Evolutionary conservation across 2,329 filamentous ascomycete species (phyloP).

Genomic region (Penicillium sp.): DNA sequence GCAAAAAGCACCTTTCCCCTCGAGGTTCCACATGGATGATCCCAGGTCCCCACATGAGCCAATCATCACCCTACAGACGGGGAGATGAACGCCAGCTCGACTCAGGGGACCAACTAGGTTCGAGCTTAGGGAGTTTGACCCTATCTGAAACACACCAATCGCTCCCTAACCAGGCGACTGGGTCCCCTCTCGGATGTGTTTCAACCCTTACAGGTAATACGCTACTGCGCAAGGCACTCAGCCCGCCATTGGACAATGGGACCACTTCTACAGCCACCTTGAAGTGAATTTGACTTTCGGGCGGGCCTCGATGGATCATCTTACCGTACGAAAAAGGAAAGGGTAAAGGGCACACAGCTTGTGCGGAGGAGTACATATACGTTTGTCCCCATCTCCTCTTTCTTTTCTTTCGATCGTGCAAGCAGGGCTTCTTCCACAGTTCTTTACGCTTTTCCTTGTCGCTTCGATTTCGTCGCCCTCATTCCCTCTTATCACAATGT

Average conservation of each 20-base stretch:
- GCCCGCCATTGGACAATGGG: conserved; percentile 11
- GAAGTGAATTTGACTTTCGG: conserved; percentile 5
- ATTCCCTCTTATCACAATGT: conserved; percentile 7
- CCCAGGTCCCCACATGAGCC: conserved; percentile 4
- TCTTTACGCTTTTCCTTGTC: conserved; percentile 2
- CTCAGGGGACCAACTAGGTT: conserved; percentile 3
- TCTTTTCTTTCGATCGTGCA: conserved; percentile 9
- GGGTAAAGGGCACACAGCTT: conserved; percentile 6
- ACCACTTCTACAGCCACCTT: conserved; percentile 12
- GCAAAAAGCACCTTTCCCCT: not conserved
- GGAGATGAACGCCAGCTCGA: not conserved
- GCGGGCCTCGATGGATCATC: conserved; percentile 12
- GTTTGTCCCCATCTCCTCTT: not conserved
- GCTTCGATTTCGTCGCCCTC: conserved; percentile 5
- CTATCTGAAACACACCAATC: conserved; percentile 10
- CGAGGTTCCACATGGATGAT: conserved; percentile 10
- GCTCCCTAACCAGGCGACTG: not conserved
- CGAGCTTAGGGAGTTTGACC: conserved; percentile 4
- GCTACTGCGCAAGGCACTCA: conserved; percentile 6
- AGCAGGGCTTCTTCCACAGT: conserved; percentile 12
- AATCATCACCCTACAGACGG: conserved; percentile 2
- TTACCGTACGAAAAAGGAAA: conserved; percentile 1
- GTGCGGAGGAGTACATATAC: conserved; percentile 6
- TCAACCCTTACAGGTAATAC: conserved; percentile 9
- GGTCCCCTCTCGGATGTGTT: conserved; percentile 1